Percentiles rank a stretch among this genome's conserved stretches.
Evolutionary conservation across 2,329 filamentous ascomycete genomes (phyloP).

Genomic region (Neodidymelliopsis sp.): DNA sequence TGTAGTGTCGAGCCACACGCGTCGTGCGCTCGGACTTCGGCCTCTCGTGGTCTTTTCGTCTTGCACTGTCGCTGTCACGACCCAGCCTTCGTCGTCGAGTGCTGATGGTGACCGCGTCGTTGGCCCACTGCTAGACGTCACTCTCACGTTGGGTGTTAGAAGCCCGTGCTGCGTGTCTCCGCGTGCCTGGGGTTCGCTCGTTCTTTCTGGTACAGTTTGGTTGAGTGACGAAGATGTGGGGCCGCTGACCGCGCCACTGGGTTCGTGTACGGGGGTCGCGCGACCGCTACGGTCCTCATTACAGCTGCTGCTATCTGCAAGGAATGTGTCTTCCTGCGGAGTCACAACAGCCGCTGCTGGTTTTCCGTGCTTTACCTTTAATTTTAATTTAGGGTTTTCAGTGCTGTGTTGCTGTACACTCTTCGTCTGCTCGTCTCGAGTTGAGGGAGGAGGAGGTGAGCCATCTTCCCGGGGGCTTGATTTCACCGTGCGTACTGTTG

Average conservation of each 20-base stretch:
- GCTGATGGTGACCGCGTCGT: conserved; percentile 43
- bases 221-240: conserved; percentile 37
- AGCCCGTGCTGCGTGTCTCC: conserved; percentile 36
- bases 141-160: conserved; percentile 30
- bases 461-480: conserved; percentile 51
- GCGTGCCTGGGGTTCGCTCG: conserved; percentile 32
- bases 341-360: conserved; percentile 27
- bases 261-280: conserved; percentile 38
- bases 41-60: conserved; percentile 26
- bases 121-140: conserved; percentile 24
- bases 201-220: conserved; percentile 26
- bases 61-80: conserved; percentile 43
- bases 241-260: conserved; percentile 38
- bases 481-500: conserved; percentile 72
- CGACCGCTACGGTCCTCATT: conserved; percentile 55
- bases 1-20: conserved; percentile 52
- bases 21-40: conserved; percentile 36
- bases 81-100: conserved; percentile 49
- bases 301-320: conserved; percentile 61
- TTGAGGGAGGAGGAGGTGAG: conserved; percentile 26
- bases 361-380: conserved; percentile 50
- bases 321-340: conserved; percentile 57
- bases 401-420: conserved; percentile 27
- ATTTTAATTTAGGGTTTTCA: conserved; percentile 49
- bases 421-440: conserved; percentile 40